A percentile compares a stretch with the other conserved stretches of the same genome.
Evolutionary conservation across 2,329 filamentous ascomycete genomes (phyloP).

Genomic region (Penicillium crustosum): DNA sequence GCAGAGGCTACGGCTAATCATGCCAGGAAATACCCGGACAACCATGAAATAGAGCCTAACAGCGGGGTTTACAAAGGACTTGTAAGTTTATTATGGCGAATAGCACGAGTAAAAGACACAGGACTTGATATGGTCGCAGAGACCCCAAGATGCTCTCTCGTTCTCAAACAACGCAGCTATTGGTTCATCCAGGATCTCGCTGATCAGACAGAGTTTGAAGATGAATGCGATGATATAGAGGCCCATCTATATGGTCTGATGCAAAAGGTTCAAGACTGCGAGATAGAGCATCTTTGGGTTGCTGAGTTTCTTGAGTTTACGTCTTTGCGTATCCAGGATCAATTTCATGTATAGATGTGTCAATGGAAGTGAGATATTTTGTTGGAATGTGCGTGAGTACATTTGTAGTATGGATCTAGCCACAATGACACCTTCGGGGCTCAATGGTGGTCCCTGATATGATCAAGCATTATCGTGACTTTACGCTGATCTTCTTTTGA

Average conservation of each 20-base stretch:
- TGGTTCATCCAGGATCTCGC: background rate
- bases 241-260: background rate
- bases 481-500: background rate
- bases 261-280: background rate
- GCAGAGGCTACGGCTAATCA: background rate
- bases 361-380: background rate
- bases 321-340: background rate
- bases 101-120: background rate
- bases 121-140: constrained; percentile 3
- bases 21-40: background rate
- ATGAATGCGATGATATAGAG: constrained; percentile 2
- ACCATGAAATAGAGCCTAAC: background rate
- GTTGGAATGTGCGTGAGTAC: background rate
- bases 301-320: background rate
- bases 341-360: background rate
- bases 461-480: background rate
- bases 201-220: constrained; percentile 1
- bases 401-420: background rate
- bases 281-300: constrained; percentile 2
- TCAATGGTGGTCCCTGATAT: background rate
- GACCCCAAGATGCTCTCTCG: background rate
- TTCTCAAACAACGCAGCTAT: background rate
- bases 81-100: background rate
- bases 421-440: background rate
- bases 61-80: background rate